These are phyloP conservation scores for Trichosporon asahii DNA, from an alignment of 1,284 basidiomycete species.

Conservation along the genomic window DNA sequence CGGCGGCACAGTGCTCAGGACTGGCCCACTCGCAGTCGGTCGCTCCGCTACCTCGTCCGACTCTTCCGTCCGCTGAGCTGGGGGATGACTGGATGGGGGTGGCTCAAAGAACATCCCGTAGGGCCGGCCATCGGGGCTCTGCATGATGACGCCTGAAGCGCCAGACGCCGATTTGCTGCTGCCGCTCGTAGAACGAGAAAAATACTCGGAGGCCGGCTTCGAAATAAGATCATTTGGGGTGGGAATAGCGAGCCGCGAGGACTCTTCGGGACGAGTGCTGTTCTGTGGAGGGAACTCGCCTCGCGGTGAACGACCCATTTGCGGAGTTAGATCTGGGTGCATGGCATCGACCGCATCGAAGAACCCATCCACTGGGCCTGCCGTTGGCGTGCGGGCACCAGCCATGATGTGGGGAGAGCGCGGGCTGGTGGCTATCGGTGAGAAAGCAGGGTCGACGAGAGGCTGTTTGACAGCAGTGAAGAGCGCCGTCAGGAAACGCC, in stretches of 20 bases:
- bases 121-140: constrained; percentile 86
- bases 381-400: constrained; percentile 31
- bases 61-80: constrained; percentile 1
- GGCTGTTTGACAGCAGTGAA: constrained; percentile 82
- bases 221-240: constrained; percentile 62
- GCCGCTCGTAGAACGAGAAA: constrained; percentile 65
- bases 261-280: constrained; percentile 19
- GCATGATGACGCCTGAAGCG: constrained; percentile 82
- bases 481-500: constrained; percentile 81
- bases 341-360: constrained; percentile 36
- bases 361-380: constrained; percentile 30
- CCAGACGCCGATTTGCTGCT: constrained; percentile 67
- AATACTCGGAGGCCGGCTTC: constrained; percentile 81
- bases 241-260: constrained; percentile 40
- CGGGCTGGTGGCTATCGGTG: constrained; percentile 88
- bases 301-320: constrained; percentile 37
- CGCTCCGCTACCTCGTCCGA: neutral
- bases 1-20: neutral
- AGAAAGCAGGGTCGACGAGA: constrained; percentile 79
- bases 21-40: neutral
- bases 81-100: constrained; percentile 31
- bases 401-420: constrained; percentile 58
- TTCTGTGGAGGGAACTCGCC: constrained; percentile 33
- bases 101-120: constrained; percentile 95
- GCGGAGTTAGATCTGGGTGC: constrained; percentile 11